Conservation (phyloP, 768 basidiomycete genomes). For the Tricholoma hemisulphureum region DNA sequence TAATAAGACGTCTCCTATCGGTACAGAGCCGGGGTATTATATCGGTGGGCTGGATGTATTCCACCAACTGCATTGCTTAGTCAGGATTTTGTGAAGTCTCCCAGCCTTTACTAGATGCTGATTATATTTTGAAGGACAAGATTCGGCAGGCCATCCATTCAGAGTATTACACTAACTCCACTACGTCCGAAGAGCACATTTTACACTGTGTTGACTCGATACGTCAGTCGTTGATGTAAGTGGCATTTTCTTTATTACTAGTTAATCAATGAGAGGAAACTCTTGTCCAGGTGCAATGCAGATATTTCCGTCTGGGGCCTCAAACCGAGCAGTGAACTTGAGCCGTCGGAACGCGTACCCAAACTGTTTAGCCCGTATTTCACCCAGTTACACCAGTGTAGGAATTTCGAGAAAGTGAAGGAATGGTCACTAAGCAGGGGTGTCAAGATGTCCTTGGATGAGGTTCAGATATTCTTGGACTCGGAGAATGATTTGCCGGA, state of each 20-base stretch:
- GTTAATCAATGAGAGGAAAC: not conserved
- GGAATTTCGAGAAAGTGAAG: not conserved
- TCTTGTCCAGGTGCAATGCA: not conserved
- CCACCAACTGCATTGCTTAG: not conserved
- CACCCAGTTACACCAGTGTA: not conserved
- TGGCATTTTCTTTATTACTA: not conserved
- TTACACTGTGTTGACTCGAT: not conserved
- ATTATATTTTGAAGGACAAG: not conserved
- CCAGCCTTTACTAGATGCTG: not conserved
- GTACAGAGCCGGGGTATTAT: not conserved
- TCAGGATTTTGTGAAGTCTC: not conserved
- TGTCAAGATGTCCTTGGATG: not conserved
- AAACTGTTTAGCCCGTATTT: not conserved
- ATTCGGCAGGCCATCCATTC: not conserved
- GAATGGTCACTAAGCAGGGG: not conserved
- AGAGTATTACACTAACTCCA: not conserved
- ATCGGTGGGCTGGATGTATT: not conserved
- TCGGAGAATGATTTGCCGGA: not conserved
- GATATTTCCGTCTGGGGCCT: not conserved
- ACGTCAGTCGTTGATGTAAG: not conserved
- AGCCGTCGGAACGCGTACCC: too few species aligned
- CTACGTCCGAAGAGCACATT: not conserved
- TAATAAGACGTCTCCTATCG: slow-evolving; percentile 2
- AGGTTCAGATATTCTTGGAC: not conserved
- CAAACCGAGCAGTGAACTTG: not conserved